These are phyloP conservation scores for Stemphylium vesicarium DNA, from an alignment of 2,329 filamentous ascomycete species.

Conservation along the genomic window DNA sequence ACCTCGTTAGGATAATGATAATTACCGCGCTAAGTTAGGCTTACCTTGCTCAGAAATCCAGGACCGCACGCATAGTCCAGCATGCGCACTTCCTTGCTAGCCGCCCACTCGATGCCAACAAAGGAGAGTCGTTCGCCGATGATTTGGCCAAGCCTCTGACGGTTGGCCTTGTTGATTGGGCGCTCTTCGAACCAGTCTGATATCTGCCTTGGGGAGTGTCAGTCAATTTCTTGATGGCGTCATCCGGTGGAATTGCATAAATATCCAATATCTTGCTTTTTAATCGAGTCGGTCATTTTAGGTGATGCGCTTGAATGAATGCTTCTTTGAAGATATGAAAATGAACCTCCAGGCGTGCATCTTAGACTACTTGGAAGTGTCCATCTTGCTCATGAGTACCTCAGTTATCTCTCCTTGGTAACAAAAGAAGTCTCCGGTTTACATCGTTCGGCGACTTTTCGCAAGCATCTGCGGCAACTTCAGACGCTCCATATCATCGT, in stretches of 20 bases:
- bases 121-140: not conserved
- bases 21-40: not conserved
- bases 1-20: not conserved
- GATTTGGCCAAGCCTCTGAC: not conserved
- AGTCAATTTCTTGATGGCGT: not conserved
- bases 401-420: not conserved
- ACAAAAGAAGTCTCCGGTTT: not conserved
- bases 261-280: not conserved
- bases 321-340: too few species aligned
- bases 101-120: not conserved
- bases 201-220: not conserved
- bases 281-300: not conserved
- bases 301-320: too few species aligned
- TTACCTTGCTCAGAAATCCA: constrained; percentile 10
- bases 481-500: not conserved
- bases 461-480: not conserved
- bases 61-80: constrained; percentile 15
- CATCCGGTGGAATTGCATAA: not conserved
- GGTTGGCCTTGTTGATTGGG: constrained; percentile 12
- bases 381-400: not conserved
- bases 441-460: not conserved
- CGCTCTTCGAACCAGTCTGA: constrained; percentile 13
- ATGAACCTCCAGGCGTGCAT: too few species aligned
- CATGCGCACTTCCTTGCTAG: constrained; percentile 3
- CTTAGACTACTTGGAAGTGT: not conserved